A percentile compares a stretch with the other conserved stretches of the same genome.
Conservation (phyloP, 1,139 yeast species). For the Blastobotrys indianensis region DNA sequence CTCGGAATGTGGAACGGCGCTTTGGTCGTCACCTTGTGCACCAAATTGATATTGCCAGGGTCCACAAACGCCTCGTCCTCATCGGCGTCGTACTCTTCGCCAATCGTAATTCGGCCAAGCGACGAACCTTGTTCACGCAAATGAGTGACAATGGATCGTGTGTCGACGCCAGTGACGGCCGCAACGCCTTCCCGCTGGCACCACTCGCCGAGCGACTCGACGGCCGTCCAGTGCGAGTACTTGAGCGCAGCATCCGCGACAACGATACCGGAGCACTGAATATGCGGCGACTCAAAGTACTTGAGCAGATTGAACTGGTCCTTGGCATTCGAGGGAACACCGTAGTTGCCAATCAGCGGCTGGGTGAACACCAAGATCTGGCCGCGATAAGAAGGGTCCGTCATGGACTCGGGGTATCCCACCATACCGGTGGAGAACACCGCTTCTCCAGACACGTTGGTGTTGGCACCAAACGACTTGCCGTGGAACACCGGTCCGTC, state of each 20-base stretch:
- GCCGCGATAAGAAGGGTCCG: constrained; percentile 95
- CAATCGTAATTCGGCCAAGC: constrained; percentile 81
- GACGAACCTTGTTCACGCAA: constrained; percentile 95
- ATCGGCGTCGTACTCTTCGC: constrained; percentile 85
- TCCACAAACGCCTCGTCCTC: constrained; percentile 89
- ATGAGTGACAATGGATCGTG: constrained; percentile 86
- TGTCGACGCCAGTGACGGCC: constrained; percentile 94
- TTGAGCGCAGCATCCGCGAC: constrained; percentile 93
- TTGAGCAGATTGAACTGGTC: constrained; percentile 82
- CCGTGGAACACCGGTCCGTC: constrained; percentile 94
- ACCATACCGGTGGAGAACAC: constrained; percentile 96
- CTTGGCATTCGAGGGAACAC: constrained; percentile 79
- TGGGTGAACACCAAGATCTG: constrained; percentile 95
- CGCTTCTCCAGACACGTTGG: constrained; percentile 90
- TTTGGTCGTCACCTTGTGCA: constrained; percentile 89
- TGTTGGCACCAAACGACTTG: constrained; percentile 89
- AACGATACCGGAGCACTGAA: constrained; percentile 92
- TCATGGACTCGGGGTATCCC: constrained; percentile 98
- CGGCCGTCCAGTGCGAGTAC: constrained; percentile 98
- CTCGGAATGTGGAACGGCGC: constrained; percentile 85
- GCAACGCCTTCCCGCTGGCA: constrained; percentile 95
- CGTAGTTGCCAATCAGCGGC: constrained; percentile 95
- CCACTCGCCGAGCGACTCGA: constrained; percentile 91
- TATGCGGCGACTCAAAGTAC: constrained; percentile 84
- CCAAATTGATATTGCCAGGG: constrained; percentile 88